phyloP scores from a whole-genome alignment of 768 basidiomycete species.

The Suillus hirtellus region DNA sequence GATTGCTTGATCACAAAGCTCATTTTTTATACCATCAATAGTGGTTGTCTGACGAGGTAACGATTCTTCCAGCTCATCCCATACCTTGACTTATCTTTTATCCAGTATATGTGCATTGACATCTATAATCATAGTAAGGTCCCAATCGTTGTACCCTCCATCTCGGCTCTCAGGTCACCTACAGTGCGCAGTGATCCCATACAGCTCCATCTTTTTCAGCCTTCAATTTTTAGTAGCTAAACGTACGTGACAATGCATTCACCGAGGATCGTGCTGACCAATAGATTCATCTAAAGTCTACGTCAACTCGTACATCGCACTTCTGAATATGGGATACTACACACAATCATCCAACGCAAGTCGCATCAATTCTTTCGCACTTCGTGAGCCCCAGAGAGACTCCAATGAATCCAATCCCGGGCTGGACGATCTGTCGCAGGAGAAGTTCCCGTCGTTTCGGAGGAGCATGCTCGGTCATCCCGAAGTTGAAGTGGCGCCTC shows the following conservation, averaged over 20 bases:
- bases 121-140: background rate
- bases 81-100: background rate
- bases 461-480: background rate
- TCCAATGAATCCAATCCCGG: background rate
- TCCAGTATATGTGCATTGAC: background rate
- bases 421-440: background rate
- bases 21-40: background rate
- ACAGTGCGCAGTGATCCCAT: constrained; percentile 2
- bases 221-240: background rate
- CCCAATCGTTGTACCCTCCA: background rate
- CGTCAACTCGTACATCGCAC: constrained; percentile 10
- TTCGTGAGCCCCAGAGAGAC: background rate
- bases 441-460: background rate
- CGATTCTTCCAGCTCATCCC: no score
- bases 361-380: background rate
- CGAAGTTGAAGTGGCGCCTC: background rate
- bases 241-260: background rate
- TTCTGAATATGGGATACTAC: constrained; percentile 6
- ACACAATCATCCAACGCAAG: no score
- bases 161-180: background rate
- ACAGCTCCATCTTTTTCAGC: background rate
- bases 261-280: background rate
- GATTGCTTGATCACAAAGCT: constrained; percentile 5
- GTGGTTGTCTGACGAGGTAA: constrained; percentile 10
- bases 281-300: background rate